A percentile compares a stretch with the other conserved stretches of the same genome.
Conservation (phyloP, 2,329 filamentous ascomycete genomes). For the Amauroascus niger region DNA sequence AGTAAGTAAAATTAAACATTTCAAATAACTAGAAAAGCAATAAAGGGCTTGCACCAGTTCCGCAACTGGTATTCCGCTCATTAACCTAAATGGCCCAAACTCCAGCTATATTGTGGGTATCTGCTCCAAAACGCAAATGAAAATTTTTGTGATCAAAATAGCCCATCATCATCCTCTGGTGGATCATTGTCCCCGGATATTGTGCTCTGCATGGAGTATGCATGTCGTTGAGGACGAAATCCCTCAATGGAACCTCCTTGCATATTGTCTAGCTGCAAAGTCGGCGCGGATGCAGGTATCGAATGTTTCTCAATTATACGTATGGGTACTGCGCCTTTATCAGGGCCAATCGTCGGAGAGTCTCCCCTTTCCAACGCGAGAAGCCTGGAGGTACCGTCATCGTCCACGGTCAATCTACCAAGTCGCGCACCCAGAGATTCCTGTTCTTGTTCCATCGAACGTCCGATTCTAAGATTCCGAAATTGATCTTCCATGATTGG, state of each 20-base stretch:
- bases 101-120: constrained; percentile 15
- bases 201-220: constrained; percentile 14
- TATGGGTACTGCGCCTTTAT: constrained; percentile 27
- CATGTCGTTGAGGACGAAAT: constrained; percentile 27
- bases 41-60: neutral
- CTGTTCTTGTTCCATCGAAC: constrained; percentile 3
- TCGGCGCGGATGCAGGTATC: constrained; percentile 24
- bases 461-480: neutral
- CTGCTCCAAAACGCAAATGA: constrained; percentile 18
- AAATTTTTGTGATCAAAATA: constrained; percentile 26
- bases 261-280: constrained; percentile 26
- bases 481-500: constrained; percentile 5
- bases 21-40: neutral
- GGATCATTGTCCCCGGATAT: constrained; percentile 40
- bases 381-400: constrained; percentile 11
- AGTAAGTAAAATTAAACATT: neutral
- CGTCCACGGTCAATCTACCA: constrained; percentile 23
- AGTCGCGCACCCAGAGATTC: constrained; percentile 22
- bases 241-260: constrained; percentile 36
- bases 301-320: constrained; percentile 26
- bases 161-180: constrained; percentile 45
- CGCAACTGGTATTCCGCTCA: neutral
- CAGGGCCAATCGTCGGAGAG: constrained; percentile 21
- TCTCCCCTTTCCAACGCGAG: constrained; percentile 14
- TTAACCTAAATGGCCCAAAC: constrained; percentile 13